Conservation (phyloP, 345 rosid species). For the Arabidopsis thaliana region DNA sequence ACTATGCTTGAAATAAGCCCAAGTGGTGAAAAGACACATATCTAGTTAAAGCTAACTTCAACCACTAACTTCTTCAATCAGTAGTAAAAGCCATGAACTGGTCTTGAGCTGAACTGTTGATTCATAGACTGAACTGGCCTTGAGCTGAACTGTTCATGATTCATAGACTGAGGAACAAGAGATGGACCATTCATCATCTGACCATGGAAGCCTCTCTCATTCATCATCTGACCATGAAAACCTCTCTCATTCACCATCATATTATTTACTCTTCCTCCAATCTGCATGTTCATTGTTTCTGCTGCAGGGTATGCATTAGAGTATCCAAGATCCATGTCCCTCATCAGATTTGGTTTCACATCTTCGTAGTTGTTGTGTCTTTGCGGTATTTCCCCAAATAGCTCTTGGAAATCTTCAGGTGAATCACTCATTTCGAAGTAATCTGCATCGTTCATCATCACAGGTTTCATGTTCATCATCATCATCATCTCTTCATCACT, state of each 20-base stretch:
- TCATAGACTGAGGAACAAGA: conserved; percentile 28
- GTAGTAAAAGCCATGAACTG: conserved; percentile 32
- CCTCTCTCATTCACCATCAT: conserved; percentile 36
- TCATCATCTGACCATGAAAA: background rate
- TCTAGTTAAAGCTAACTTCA: background rate
- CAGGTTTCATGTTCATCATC: conserved; percentile 27
- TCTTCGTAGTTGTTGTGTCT: conserved; percentile 43
- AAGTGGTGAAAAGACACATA: background rate
- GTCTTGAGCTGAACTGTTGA: conserved; percentile 3
- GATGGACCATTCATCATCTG: conserved; percentile 30
- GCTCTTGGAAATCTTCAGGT: conserved; percentile 36
- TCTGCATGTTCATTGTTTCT: conserved; percentile 38
- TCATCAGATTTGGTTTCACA: conserved; percentile 33
- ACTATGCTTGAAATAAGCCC: conserved; percentile 7
- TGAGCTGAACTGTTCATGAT: conserved; percentile 31
- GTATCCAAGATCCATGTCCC: conserved; percentile 38
- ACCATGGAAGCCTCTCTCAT: conserved; percentile 23
- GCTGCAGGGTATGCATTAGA: conserved; percentile 40
- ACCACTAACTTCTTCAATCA: background rate
- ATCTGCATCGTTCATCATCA: conserved; percentile 37
- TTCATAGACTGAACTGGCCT: conserved; percentile 27
- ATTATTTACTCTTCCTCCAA: conserved; percentile 32
- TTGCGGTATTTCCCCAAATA: background rate
- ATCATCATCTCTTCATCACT: conserved; percentile 40
- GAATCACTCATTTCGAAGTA: conserved; percentile 36